These are phyloP conservation scores for Fusarium coicis DNA, from an alignment of 2,329 filamentous ascomycete species.

Conservation along the genomic window DNA sequence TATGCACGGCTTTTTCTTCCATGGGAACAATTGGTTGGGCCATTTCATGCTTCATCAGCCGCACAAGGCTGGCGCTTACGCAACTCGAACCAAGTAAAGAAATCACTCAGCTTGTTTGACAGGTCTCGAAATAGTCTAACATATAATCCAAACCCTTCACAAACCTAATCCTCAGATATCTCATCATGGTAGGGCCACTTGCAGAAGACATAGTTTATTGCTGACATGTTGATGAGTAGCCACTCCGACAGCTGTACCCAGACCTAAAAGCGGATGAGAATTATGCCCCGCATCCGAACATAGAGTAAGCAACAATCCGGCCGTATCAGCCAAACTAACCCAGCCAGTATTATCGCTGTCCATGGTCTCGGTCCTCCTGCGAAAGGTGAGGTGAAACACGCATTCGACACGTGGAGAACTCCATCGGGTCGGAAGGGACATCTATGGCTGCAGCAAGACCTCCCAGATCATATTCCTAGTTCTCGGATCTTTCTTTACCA, in stretches of 20 bases:
- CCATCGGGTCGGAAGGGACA: not conserved
- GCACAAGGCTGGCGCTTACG: not conserved
- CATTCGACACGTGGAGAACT: not conserved
- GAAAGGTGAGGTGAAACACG: not conserved
- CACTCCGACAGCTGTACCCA: not conserved
- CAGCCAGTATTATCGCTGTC: not conserved
- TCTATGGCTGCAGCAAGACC: not conserved
- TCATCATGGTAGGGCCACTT: not conserved
- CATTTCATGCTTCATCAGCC: not conserved
- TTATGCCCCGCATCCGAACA: fast-evolving
- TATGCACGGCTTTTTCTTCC: not conserved
- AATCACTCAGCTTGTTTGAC: not conserved
- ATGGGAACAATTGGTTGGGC: not conserved
- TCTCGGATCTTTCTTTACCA: not conserved
- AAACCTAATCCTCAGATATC: not conserved
- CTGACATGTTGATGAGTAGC: not conserved
- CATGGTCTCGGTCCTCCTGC: not conserved
- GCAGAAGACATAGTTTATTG: fast-evolving
- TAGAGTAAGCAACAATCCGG: not conserved
- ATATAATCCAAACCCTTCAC: too few relatives aligned
- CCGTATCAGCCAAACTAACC: fast-evolving
- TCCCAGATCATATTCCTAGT: not conserved
- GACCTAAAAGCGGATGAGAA: not conserved
- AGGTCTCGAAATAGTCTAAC: too few relatives aligned
- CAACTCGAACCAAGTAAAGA: not conserved